Evolutionary conservation across 345 rosid genomes (phyloP), one percentile per base, ranked within the genome.

Genomic region (Hibiscus mutabilis): DNA sequence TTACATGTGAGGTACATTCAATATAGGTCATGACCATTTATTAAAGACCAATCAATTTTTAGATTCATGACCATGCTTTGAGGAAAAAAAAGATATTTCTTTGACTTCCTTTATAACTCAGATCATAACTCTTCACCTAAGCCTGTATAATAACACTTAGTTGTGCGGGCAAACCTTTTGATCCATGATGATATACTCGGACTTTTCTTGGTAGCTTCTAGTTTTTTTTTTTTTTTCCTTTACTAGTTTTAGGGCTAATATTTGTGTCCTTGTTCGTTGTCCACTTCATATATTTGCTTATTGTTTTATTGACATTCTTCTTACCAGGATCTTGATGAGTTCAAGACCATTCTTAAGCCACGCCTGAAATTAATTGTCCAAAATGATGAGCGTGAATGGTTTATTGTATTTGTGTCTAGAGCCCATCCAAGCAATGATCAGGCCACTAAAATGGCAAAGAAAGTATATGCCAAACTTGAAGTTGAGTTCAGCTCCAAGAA

Each of bases 381-480:
- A 74, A 95, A 92, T 74, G 98, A 95, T 47, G 99, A 95, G 81
- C 79, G 86, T 70, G 97, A 95, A 78, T 92, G 97, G 98, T 92
- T 95, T 83, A 89, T 92, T 78, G 97, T 95, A 13, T 95, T 87
- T 86, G 97, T 95, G 58, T 89, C 91, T 72, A 89, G 80, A 84
- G 98, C 97, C 71, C 97, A 90, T 79, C 97, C 99, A 47, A 88
- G 80, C 68, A 92, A 90, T 72, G 99, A 95, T 66, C 87, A 79
- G 79, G 96, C 99, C 71, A 79, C 85, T 61, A 95, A 95, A 81
- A 77, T 84, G 88, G 89, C 92, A 40, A 92, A 92, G 79, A 92
- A 86, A 79, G 93, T 95, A 64, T 95, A 87, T 79, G 89, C 92
- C 51, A 95, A 80, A 85, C 83, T 95, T 73, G 97, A 92, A 86